A percentile compares a stretch with the other conserved stretches of the same genome.
Evolutionary conservation across 208 protist species (phyloP).

Genomic region (Polymyxa betae): DNA sequence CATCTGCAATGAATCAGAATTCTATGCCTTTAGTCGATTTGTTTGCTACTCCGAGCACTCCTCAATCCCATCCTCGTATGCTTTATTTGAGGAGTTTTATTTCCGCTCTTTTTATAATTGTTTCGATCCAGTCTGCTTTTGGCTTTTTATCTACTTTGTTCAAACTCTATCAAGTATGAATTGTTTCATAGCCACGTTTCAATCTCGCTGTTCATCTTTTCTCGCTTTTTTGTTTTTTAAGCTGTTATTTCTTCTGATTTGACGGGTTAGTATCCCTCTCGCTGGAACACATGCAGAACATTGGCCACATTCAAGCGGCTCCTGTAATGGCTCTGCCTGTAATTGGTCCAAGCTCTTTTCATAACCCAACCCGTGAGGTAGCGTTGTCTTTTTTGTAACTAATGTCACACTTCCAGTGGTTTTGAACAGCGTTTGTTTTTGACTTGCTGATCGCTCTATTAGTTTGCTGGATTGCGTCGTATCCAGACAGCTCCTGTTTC

Average conservation of each 20-base stretch:
- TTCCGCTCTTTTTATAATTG: too few species aligned
- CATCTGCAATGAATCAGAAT: background rate
- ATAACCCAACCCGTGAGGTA: background rate
- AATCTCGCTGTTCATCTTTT: background rate
- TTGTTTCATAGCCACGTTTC: too few species aligned
- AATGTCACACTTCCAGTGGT: background rate
- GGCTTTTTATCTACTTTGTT: background rate
- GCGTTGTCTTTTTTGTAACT: background rate
- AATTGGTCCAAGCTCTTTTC: constrained; percentile 1
- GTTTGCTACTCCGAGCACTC: too few species aligned
- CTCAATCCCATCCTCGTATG: too few species aligned
- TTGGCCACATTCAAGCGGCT: too few species aligned
- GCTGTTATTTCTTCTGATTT: background rate
- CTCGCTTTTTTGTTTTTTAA: background rate
- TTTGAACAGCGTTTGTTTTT: background rate
- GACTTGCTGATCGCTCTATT: background rate
- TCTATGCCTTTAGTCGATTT: background rate
- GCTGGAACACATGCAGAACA: too few species aligned
- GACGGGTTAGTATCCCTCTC: background rate
- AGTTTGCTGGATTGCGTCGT: background rate
- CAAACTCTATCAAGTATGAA: background rate
- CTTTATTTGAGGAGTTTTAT: too few species aligned
- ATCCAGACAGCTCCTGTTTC: constrained; percentile 35
- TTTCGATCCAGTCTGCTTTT: too few species aligned
- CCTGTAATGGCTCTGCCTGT: background rate